These are phyloP conservation scores for Piromyces sp. DNA, from an alignment of 192 early-diverging fungal genomes.

Conservation along the genomic window DNA sequence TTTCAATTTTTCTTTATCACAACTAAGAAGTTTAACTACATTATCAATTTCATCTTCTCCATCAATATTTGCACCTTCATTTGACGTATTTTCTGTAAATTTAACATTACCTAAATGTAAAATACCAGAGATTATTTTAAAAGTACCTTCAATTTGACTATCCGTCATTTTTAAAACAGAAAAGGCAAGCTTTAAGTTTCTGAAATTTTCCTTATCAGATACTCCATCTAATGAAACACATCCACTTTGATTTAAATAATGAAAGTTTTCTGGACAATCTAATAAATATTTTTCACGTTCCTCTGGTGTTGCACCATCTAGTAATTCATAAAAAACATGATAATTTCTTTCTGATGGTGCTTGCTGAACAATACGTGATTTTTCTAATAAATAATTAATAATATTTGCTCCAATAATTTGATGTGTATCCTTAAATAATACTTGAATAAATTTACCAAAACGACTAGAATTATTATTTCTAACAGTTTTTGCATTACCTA, in stretches of 20 bases:
- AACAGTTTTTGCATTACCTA: constrained; percentile 36
- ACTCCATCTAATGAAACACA: constrained; percentile 27
- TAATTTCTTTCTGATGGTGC: constrained; percentile 31
- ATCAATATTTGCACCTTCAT: neutral
- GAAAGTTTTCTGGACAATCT: constrained; percentile 6
- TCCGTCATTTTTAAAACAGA: neutral
- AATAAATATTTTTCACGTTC: constrained; percentile 19
- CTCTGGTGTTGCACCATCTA: constrained; percentile 19
- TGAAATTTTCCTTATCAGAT: constrained; percentile 7
- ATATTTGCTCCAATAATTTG: constrained; percentile 33
- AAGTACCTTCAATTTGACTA: neutral
- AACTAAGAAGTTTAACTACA: neutral
- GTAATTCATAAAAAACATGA: constrained; percentile 35
- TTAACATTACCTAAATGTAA: neutral
- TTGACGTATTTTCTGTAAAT: neutral
- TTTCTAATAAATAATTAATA: constrained; percentile 36
- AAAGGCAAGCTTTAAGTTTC: neutral
- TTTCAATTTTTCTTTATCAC: neutral
- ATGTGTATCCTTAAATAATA: constrained; percentile 15
- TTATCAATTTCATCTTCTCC: neutral
- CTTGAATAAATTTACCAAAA: constrained; percentile 41
- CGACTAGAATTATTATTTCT: constrained; percentile 40
- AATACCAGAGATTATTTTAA: neutral
- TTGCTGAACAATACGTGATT: constrained; percentile 29
- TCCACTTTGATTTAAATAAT: constrained; percentile 28